Conservation (phyloP, 2,329 filamentous ascomycete species). For the Biscogniauxia mediterranea region DNA sequence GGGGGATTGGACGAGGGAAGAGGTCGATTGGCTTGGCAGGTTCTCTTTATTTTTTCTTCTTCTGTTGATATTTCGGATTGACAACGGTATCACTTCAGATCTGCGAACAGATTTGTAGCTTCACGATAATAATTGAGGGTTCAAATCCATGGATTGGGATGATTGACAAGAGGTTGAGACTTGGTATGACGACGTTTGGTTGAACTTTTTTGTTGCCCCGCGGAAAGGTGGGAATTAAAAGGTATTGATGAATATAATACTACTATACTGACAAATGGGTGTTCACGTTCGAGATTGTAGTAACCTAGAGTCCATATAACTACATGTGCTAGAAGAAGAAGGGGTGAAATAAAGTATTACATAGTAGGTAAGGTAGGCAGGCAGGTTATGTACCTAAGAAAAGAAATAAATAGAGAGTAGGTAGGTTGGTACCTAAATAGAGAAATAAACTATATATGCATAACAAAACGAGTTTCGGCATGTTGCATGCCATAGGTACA, state of each 20-base stretch:
- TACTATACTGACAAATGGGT: neutral
- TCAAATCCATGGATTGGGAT: neutral
- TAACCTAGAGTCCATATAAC: too few relatives aligned
- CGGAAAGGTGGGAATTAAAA: neutral
- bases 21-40: neutral
- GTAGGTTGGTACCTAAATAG: too few relatives aligned
- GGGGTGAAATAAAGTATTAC: neutral
- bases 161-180: neutral
- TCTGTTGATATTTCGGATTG: neutral
- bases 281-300: neutral
- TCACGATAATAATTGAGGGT: neutral
- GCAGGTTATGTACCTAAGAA: conserved; percentile 1
- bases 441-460: neutral
- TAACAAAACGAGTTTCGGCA: too few relatives aligned
- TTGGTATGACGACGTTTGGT: neutral
- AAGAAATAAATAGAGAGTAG: neutral
- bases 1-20: conserved; percentile 1
- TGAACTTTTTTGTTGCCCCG: neutral
- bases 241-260: neutral
- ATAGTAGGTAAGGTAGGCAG: neutral
- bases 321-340: neutral
- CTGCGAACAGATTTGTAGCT: neutral
- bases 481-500: too few relatives aligned
- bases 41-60: neutral
- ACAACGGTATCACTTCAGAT: neutral